Evolutionary conservation across 106 monocot genomes (phyloP), one percentile per base, ranked within the genome.

Genomic region (Allium fistulosum): DNA sequence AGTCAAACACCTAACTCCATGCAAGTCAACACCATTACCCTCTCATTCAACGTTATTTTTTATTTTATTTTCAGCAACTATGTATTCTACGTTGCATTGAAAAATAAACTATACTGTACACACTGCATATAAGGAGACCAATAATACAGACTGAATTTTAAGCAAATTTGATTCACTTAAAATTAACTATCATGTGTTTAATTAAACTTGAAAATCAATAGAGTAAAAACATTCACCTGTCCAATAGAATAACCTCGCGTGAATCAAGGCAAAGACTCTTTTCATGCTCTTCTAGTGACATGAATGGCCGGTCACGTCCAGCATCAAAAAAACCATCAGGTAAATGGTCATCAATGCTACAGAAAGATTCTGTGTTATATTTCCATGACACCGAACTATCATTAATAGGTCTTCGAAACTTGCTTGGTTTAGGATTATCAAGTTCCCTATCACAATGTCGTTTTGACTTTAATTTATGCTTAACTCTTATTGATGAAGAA

Each of bases 321-420:
- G 92, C 93, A 90, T 99, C 99, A 90, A 90, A 99, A 74, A 99
- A 99, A 18, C 99, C 99, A 85, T 99, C 99, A 72, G 89, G 87
- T 49, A 99, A 67, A 74, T 76, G 83, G 56, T 99, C 99, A 74
- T 77, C 75, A 22, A 76, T 67, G 72, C 93, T 80, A 60, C 99
- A 99, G 65, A 87, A 81, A 47, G 99, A 99, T 49, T 93, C 84
- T 17, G 65, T 71, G 66, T 73, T 81, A 57, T 99, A 99, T 69
- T 99, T 99, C 65, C 72, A 87, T 9, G 99, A 87, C 22, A 87
- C 69, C 45, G 75, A 83, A 66, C 68, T 71, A 17, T 79, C 86
- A 74, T 75, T 82, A 73, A 84, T 49, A 66, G 92, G 84, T 49
- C 67, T 84, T 2, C 70, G 81, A 55, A 75, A 90, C 76, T 93